These are phyloP conservation scores for Akanthomyces lecanii DNA, from an alignment of 2,329 filamentous ascomycete species.

Conservation along the genomic window DNA sequence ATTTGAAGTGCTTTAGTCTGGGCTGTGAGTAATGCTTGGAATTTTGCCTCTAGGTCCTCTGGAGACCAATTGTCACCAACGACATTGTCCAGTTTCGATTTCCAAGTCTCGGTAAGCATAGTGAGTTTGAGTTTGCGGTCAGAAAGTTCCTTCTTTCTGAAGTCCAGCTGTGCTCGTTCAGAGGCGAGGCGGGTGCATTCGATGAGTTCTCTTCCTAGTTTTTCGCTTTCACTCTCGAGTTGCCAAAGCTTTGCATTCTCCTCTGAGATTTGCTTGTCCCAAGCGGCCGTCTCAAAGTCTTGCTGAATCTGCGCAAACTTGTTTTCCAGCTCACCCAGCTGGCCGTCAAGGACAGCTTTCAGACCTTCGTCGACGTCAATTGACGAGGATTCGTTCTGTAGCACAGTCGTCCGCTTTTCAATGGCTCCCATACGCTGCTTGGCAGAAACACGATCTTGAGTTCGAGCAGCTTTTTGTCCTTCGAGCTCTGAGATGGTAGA, in stretches of 20 bases:
- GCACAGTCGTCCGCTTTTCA: constrained; percentile 61
- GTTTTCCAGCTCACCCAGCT: constrained; percentile 63
- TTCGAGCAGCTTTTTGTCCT: constrained; percentile 65
- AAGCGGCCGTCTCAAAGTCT: constrained; percentile 59
- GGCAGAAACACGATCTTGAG: constrained; percentile 69
- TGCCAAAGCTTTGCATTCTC: constrained; percentile 62
- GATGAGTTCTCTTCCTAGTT: constrained; percentile 73
- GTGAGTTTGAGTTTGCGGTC: constrained; percentile 71
- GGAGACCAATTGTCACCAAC: constrained; percentile 65
- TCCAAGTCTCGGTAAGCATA: constrained; percentile 72
- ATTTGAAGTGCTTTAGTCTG: constrained; percentile 57
- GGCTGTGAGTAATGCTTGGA: constrained; percentile 57
- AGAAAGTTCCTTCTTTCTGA: constrained; percentile 73
- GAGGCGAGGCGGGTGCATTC: constrained; percentile 77
- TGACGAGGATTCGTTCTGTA: constrained; percentile 66
- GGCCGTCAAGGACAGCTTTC: constrained; percentile 71
- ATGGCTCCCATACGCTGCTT: constrained; percentile 69
- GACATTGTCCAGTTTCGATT: constrained; percentile 61
- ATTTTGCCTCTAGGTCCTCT: constrained; percentile 65
- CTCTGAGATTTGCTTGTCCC: constrained; percentile 66
- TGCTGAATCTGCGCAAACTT: constrained; percentile 58
- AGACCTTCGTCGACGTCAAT: constrained; percentile 83
- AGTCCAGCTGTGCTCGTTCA: constrained; percentile 79
- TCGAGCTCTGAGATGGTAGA: constrained; percentile 67
- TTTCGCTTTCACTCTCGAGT: constrained; percentile 68